Evolutionary conservation across 768 basidiomycete genomes (phyloP).

Genomic region (Rhizopogon vulgaris): DNA sequence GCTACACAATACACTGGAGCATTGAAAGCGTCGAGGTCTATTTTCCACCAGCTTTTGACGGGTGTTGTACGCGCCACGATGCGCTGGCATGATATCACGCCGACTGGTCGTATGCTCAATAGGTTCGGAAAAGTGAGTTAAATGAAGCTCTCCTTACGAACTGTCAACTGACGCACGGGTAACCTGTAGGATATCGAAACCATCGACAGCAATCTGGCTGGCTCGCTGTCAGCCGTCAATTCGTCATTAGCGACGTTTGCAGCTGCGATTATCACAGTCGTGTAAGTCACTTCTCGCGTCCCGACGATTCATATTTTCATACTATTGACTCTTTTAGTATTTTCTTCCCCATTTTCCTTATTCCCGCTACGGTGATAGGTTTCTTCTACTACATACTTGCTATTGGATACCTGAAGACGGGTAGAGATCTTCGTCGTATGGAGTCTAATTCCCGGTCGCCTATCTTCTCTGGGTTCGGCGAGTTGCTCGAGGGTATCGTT

Average conservation of each 20-base stretch:
- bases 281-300: slow-evolving; percentile 33
- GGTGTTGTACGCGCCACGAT: slow-evolving; percentile 78
- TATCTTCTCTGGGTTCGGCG: slow-evolving; percentile 78
- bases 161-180: not conserved
- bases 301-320: slow-evolving; percentile 12
- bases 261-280: slow-evolving; percentile 66
- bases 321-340: slow-evolving; percentile 28
- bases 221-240: slow-evolving; percentile 71
- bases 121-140: slow-evolving; percentile 62
- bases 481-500: slow-evolving; percentile 84
- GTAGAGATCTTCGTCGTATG: slow-evolving; percentile 82
- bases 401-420: slow-evolving; percentile 70
- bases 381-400: slow-evolving; percentile 66
- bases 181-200: slow-evolving; percentile 68
- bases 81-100: slow-evolving; percentile 80
- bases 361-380: slow-evolving; percentile 72
- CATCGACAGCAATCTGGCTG: slow-evolving; percentile 67
- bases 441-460: slow-evolving; percentile 85
- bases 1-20: slow-evolving; percentile 55
- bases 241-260: slow-evolving; percentile 72
- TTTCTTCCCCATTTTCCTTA: slow-evolving; percentile 77
- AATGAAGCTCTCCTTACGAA: not conserved
- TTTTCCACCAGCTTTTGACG: slow-evolving; percentile 50
- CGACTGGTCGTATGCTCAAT: slow-evolving; percentile 78
- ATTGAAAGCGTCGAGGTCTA: slow-evolving; percentile 27